Evolutionary conservation across 2,329 filamentous ascomycete genomes (phyloP).

Genomic region (Phialophora verrucosa): DNA sequence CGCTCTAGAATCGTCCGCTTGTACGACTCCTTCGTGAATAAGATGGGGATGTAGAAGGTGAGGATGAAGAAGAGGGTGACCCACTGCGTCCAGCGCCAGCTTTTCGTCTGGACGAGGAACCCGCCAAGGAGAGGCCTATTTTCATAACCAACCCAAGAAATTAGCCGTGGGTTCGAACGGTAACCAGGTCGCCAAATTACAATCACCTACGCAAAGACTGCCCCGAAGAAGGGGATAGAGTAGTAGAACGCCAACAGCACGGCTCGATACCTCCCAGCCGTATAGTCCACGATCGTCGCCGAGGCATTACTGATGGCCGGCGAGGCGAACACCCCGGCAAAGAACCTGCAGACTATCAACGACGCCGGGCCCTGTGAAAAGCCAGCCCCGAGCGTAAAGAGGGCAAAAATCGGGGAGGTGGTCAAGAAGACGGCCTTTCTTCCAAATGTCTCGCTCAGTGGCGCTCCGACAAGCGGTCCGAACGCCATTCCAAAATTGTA

Average conservation of each 20-base stretch:
- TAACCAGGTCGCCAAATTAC: not conserved
- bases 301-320: constrained; percentile 40
- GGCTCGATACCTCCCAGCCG: constrained; percentile 32
- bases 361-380: constrained; percentile 33
- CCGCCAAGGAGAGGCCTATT: constrained; percentile 53
- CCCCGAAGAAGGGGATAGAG: constrained; percentile 36
- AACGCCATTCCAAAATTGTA: constrained; percentile 48
- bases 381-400: constrained; percentile 43
- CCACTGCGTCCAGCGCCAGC: constrained; percentile 46
- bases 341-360: constrained; percentile 40
- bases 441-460: constrained; percentile 47
- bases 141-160: constrained; percentile 7
- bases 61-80: constrained; percentile 42
- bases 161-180: not conserved
- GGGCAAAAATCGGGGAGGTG: constrained; percentile 45
- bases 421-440: constrained; percentile 46
- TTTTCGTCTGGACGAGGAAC: constrained; percentile 65
- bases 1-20: constrained; percentile 38
- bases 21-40: constrained; percentile 45
- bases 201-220: constrained; percentile 34
- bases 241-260: constrained; percentile 38
- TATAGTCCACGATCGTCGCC: constrained; percentile 41
- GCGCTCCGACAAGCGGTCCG: constrained; percentile 46
- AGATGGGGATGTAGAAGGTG: constrained; percentile 42
- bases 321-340: constrained; percentile 40